phyloP scores from a whole-genome alignment of 805 yeast species.

The Novakomyces olei region DNA sequence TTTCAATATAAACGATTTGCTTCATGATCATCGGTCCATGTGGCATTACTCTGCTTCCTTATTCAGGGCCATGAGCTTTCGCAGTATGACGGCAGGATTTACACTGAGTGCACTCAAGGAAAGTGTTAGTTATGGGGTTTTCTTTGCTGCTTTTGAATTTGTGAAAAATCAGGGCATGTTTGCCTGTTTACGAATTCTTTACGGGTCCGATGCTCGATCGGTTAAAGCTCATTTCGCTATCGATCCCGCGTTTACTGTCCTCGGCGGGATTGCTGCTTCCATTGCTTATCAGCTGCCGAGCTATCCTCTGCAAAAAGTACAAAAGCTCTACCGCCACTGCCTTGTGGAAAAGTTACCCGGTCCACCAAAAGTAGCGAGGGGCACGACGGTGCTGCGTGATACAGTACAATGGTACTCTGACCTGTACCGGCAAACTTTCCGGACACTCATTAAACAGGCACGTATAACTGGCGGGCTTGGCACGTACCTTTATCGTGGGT shows the following conservation, averaged over 20 bases:
- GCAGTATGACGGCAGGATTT: constrained; percentile 80
- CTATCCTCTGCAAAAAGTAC: constrained; percentile 62
- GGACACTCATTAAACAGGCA: constrained; percentile 30
- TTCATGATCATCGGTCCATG: constrained; percentile 27
- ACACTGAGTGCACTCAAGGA: constrained; percentile 61
- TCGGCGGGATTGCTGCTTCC: constrained; percentile 82
- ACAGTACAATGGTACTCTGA: constrained; percentile 28
- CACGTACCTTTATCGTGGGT: constrained; percentile 55
- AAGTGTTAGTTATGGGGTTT: constrained; percentile 42
- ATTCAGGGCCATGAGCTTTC: constrained; percentile 47
- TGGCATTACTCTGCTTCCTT: constrained; percentile 59
- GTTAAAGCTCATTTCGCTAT: constrained; percentile 14
- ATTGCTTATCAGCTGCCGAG: constrained; percentile 53
- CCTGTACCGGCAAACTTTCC: constrained; percentile 55
- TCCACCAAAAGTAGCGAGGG: constrained; percentile 62
- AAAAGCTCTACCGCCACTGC: constrained; percentile 54
- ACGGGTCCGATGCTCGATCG: too few species aligned
- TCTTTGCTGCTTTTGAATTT: constrained; percentile 34
- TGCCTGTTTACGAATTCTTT: neutral
- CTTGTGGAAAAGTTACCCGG: too few species aligned
- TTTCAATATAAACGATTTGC: constrained; percentile 50
- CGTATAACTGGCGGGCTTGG: constrained; percentile 10
- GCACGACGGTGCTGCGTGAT: constrained; percentile 19
- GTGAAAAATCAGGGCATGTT: constrained; percentile 17
- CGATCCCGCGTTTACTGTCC: constrained; percentile 43